Evolutionary conservation across 257 asterid genomes (phyloP).

Genomic region (Sherardia arvensis): DNA sequence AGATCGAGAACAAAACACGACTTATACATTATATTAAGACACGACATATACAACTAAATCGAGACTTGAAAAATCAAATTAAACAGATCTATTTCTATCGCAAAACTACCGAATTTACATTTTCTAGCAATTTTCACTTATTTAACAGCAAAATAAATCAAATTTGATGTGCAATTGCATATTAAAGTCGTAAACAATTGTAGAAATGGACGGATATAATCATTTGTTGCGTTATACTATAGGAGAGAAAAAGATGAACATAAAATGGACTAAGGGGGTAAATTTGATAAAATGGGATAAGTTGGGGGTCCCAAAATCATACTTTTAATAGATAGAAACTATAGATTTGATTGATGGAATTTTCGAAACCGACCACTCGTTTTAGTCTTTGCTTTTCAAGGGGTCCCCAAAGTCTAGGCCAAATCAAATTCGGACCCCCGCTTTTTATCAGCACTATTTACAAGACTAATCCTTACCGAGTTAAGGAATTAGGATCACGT

Average conservation of each 20-base stretch:
- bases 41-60: too few relatives aligned
- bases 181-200: too few relatives aligned
- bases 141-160: too few relatives aligned
- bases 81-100: too few relatives aligned
- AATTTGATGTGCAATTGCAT: too few relatives aligned
- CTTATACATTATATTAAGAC: too few relatives aligned
- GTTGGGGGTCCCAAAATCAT: constrained; percentile 10
- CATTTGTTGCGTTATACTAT: too few relatives aligned
- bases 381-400: not conserved
- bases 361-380: constrained; percentile 6
- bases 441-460: not conserved
- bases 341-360: constrained; percentile 12
- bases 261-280: not conserved
- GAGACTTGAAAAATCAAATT: too few relatives aligned
- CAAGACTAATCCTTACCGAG: not conserved
- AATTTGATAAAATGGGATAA: not conserved
- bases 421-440: constrained; percentile 6
- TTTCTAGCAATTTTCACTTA: too few relatives aligned
- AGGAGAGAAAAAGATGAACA: not conserved
- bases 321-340: constrained; percentile 9
- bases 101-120: too few relatives aligned
- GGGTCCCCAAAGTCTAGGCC: constrained; percentile 3
- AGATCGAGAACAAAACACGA: too few relatives aligned
- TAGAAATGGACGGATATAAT: too few relatives aligned
- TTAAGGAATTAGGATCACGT: not conserved